Percentiles rank a stretch among this genome's conserved stretches.
Evolutionary conservation across 176 grass and related monocot genomes (phyloP).

Genomic region (Triticum aestivum): DNA sequence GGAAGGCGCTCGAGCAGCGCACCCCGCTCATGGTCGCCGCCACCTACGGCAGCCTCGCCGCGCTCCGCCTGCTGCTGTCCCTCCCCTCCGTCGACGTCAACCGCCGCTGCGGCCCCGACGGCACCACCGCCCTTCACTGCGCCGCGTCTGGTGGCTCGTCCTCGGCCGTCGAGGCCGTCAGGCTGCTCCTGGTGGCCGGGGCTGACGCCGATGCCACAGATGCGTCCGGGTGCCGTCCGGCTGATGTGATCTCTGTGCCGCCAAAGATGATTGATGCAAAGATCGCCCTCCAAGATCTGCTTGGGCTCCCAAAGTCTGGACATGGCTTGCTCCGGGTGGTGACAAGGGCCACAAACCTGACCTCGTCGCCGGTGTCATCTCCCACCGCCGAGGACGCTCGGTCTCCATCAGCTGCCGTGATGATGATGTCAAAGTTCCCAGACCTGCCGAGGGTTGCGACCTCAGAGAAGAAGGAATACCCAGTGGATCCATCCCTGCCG

Average conservation of each 20-base stretch:
- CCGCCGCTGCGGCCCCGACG: conserved; percentile 49
- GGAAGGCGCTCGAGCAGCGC: conserved; percentile 58
- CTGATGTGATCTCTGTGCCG: conserved; percentile 58
- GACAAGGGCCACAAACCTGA: conserved; percentile 35
- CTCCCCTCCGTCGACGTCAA: conserved; percentile 58
- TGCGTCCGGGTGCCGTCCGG: conserved; percentile 46
- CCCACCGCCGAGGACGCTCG: conserved; percentile 43
- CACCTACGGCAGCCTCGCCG: conserved; percentile 63
- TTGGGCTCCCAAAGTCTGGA: conserved; percentile 36
- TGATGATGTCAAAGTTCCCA: conserved; percentile 47
- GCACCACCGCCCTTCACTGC: conserved; percentile 74
- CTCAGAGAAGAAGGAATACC: conserved; percentile 80
- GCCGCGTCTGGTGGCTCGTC: conserved; percentile 63
- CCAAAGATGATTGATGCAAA: conserved; percentile 51
- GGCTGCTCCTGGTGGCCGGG: conserved; percentile 52
- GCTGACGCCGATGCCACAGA: conserved; percentile 47
- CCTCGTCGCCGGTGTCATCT: conserved; percentile 41
- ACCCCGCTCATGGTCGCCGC: conserved; percentile 82
- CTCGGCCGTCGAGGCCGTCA: conserved; percentile 44
- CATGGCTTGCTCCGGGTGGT: conserved; percentile 36
- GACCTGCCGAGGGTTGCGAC: conserved; percentile 44
- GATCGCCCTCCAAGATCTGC: conserved; percentile 53
- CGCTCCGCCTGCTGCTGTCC: conserved; percentile 44
- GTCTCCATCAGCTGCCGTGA: conserved; percentile 43
- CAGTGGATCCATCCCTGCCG: conserved; percentile 67